Evolutionary conservation across 768 basidiomycete genomes (phyloP), one percentile per base, ranked within the genome.

Genomic region (Kwoniella bestiolae): DNA sequence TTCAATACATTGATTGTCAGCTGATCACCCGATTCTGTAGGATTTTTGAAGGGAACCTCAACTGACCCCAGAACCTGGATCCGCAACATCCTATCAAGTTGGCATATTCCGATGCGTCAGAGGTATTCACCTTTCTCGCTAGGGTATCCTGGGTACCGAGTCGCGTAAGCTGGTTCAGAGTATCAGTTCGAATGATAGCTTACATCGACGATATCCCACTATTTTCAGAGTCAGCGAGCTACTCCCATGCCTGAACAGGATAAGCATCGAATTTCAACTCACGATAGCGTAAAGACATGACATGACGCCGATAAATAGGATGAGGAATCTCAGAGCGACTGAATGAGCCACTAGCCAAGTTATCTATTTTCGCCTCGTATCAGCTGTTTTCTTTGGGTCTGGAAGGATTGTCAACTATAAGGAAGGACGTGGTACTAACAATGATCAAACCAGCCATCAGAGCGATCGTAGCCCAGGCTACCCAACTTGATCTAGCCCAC

Each of bases 171-270:
- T 59, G 57, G 7, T 16, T 14, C 3, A 44, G 45, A 56, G 3
- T 38, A 49, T 45, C n/a, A 14, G 5, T 12, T 18, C 2, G 38
- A 52, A 0, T 26, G 23, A 8, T 26, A 46, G 51, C 76, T 70
- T 25, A 79, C 80, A 66, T 82, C 81, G 56, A 82, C 66, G 57
- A 82, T 81, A 47, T 82, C 81, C 81, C 80, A 81, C 65, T 61
- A 23, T 34, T n/a, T n/a, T n/a, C n/a, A n/a, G n/a, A n/a, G n/a
- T n/a, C n/a, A n/a, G n/a, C n/a, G n/a, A n/a, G n/a, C n/a, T n/a
- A n/a, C n/a, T n/a, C n/a, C n/a, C n/a, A n/a, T n/a, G n/a, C n/a
- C n/a, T n/a, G n/a, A n/a, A n/a, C n/a, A n/a, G n/a, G n/a, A n/a
- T n/a, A n/a, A n/a, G n/a, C n/a, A 29, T 1, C 3, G 12, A 18